Evolutionary conservation across 768 basidiomycete species (phyloP), one percentile per base, ranked within the genome.

Genomic region (Imleria badia): DNA sequence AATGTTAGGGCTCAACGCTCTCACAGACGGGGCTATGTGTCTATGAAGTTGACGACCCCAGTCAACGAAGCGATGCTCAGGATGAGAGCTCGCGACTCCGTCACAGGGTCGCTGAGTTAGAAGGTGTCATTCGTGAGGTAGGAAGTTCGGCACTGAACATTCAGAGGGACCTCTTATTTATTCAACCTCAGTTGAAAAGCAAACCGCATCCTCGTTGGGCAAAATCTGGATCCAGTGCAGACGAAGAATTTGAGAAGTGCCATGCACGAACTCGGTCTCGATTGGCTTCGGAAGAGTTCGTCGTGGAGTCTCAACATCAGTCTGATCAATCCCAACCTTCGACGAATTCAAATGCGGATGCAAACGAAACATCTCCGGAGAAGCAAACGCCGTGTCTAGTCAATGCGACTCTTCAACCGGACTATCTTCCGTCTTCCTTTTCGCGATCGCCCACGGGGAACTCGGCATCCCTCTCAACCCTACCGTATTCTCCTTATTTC

Each of bases 111-210:
- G 89, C 89, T 26, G 90, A 93, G 62, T 78, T 93, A 1, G 90
- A 93, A 69, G 85, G 87, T 47, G 87, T 91, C 35, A 86, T 92
- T 56, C 82, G 90, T n/a, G 88, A 88, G 76, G 86, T 85, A 62
- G 53, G 26, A 26, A 26, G 69, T 64, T 47, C 23, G 14, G 7
- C 9, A 12, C 22, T n/a, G 15, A 19, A 35, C 13, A 20, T 48
- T 40, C 13, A 17, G 15, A 39, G 26, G 6, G 13, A 23, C 19
- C 20, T 30, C 46, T 40, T 14, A 52, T 35, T 51, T 26, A 33
- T 41, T 23, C 20, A 36, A 42, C 23, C 20, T 36, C 42, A 91
- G 82, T 67, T 91, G 52, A 87, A 87, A 67, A 85, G 87, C 57
- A 87, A 86, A 60, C 85, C 86, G 10, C 82, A 86, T 64, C 85